Percentiles rank a stretch among this genome's conserved stretches.
Conservation (phyloP, 768 basidiomycete genomes). For the Leccinum truebloodii region DNA sequence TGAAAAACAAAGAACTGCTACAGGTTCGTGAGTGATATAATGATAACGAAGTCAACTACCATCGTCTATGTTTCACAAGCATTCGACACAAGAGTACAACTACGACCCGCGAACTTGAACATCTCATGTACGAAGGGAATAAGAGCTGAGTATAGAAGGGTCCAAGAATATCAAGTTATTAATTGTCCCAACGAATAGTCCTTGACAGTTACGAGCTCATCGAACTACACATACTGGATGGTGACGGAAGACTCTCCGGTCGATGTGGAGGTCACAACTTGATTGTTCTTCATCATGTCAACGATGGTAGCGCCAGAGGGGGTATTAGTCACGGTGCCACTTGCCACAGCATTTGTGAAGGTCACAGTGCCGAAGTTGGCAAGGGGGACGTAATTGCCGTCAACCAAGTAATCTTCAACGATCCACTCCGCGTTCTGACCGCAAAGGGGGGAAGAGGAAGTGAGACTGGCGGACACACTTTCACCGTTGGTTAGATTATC, state of each 20-base stretch:
- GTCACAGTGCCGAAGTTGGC: constrained; percentile 9
- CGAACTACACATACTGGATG: background rate
- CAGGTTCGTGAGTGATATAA: background rate
- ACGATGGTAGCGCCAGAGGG: constrained; percentile 2
- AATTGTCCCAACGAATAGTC: background rate
- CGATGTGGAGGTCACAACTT: constrained; percentile 5
- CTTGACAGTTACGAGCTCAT: background rate
- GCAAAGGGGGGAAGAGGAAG: background rate
- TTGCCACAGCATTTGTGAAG: constrained; percentile 3
- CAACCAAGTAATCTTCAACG: constrained; percentile 1
- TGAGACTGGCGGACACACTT: background rate
- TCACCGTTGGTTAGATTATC: constrained; percentile 3
- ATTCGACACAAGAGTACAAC: background rate
- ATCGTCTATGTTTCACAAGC: background rate
- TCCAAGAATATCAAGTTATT: background rate
- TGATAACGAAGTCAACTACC: background rate
- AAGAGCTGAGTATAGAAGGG: background rate
- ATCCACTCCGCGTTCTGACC: constrained; percentile 16
- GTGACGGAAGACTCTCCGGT: constrained; percentile 1
- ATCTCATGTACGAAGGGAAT: background rate
- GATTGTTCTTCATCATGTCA: constrained; percentile 3
- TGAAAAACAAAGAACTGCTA: background rate
- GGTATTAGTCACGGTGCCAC: background rate
- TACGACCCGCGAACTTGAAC: background rate
- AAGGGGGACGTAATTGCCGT: background rate